Evolutionary conservation across 345 rosid genomes (phyloP).

Genomic region (Eucalyptus caleyi): DNA sequence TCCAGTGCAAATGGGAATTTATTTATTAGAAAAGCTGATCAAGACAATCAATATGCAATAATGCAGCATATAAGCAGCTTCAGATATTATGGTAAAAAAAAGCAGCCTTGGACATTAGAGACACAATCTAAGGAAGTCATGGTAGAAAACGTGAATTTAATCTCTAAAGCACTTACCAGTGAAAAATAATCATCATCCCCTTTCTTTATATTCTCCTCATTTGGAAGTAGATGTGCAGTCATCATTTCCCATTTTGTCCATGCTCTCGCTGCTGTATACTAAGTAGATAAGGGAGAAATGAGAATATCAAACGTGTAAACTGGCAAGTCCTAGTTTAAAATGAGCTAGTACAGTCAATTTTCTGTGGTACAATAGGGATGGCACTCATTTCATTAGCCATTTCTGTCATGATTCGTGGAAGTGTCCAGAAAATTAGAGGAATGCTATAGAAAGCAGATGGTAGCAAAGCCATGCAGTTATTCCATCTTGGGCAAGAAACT

Average conservation of each 20-base stretch:
- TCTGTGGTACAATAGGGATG: not conserved
- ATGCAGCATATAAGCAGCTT: not conserved
- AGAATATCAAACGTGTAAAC: not conserved
- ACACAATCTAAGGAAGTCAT: not conserved
- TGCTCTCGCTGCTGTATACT: slow-evolving; percentile 92
- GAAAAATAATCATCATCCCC: slow-evolving; percentile 90
- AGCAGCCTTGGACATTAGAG: not conserved
- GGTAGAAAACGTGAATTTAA: not conserved
- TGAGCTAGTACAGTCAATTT: not conserved
- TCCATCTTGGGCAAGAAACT: not conserved
- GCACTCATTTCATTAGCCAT: not conserved
- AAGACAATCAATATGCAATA: not conserved
- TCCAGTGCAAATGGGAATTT: not conserved
- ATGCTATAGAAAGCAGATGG: not conserved
- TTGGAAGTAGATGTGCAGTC: slow-evolving; percentile 81
- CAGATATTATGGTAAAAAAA: not conserved
- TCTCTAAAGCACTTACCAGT: slow-evolving; percentile 34
- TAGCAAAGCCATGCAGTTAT: not conserved
- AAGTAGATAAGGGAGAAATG: slow-evolving; percentile 8
- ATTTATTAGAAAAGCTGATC: not conserved
- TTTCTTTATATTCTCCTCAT: slow-evolving; percentile 66
- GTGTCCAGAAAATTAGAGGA: not conserved
- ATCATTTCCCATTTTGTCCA: slow-evolving; percentile 99
- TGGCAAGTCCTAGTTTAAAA: not conserved
- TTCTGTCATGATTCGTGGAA: not conserved